Percentiles rank a stretch among this genome's conserved stretches.
These are phyloP conservation scores for Lupinus albus DNA, from an alignment of 306 rosid species.

Conservation along the genomic window DNA sequence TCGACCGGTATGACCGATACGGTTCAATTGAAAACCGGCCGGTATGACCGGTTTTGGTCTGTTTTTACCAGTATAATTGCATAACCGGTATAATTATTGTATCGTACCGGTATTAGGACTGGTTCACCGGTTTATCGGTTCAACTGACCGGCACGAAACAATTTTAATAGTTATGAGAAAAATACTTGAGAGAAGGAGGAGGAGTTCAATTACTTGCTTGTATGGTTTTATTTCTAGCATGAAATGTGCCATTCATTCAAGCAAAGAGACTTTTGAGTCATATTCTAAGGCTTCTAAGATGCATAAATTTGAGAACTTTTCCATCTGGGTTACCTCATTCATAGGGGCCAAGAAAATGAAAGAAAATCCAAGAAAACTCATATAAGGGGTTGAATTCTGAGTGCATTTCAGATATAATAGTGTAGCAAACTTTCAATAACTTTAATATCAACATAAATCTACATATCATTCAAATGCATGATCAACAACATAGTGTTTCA, in stretches of 20 bases:
- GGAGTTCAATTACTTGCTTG: slow-evolving; percentile 41
- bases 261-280: slow-evolving; percentile 2
- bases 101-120: no score
- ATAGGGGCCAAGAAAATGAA: slow-evolving; percentile 46
- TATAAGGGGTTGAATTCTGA: background rate
- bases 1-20: no score
- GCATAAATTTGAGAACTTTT: slow-evolving; percentile 26
- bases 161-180: no score
- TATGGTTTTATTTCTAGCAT: background rate
- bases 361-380: slow-evolving; percentile 29
- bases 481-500: slow-evolving; percentile 45
- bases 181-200: slow-evolving; percentile 8
- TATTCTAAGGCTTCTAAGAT: slow-evolving; percentile 5
- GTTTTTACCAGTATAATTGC: no score
- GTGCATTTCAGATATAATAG: slow-evolving; percentile 20
- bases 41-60: no score
- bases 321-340: slow-evolving; percentile 25
- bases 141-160: no score
- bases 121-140: no score
- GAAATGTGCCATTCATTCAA: slow-evolving; percentile 24
- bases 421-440: slow-evolving; percentile 8
- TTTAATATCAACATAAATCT: slow-evolving; percentile 11
- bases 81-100: no score
- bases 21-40: no score
- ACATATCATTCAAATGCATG: slow-evolving; percentile 30